phyloP scores from a whole-genome alignment of 139 green algal species.

The Picochlorum sp. region DNA sequence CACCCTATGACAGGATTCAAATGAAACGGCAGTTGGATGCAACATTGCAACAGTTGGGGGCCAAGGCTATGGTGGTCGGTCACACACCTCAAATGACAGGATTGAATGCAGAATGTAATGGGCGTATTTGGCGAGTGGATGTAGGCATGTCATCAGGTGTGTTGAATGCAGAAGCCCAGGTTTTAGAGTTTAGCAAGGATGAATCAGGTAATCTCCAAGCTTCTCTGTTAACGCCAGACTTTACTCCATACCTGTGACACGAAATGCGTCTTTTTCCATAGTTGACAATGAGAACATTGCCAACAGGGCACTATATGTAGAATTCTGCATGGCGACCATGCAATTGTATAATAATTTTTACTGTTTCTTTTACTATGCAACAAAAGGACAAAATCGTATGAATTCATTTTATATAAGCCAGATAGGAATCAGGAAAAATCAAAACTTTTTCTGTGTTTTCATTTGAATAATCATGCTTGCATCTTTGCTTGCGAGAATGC shows the following conservation, averaged over 20 bases:
- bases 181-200: constrained; percentile 32
- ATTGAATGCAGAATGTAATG: constrained; percentile 77
- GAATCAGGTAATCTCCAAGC: constrained; percentile 14
- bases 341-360: too few relatives aligned
- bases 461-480: too few relatives aligned
- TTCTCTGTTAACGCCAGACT: constrained; percentile 9
- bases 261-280: neutral
- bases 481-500: too few relatives aligned
- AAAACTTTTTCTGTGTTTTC: too few relatives aligned
- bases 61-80: constrained; percentile 74
- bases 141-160: constrained; percentile 83
- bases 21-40: constrained; percentile 45
- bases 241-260: constrained; percentile 10
- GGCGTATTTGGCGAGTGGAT: constrained; percentile 81
- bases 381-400: too few relatives aligned
- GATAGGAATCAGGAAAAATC: too few relatives aligned
- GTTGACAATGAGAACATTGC: too few relatives aligned
- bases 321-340: too few relatives aligned
- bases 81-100: constrained; percentile 80
- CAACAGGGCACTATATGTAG: too few relatives aligned
- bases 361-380: too few relatives aligned
- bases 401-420: too few relatives aligned
- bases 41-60: constrained; percentile 51
- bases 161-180: constrained; percentile 54
- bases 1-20: constrained; percentile 47